Evolutionary conservation across 306 rosid genomes (phyloP), one percentile per base, ranked within the genome.

Genomic region (Acmispon strigosus): DNA sequence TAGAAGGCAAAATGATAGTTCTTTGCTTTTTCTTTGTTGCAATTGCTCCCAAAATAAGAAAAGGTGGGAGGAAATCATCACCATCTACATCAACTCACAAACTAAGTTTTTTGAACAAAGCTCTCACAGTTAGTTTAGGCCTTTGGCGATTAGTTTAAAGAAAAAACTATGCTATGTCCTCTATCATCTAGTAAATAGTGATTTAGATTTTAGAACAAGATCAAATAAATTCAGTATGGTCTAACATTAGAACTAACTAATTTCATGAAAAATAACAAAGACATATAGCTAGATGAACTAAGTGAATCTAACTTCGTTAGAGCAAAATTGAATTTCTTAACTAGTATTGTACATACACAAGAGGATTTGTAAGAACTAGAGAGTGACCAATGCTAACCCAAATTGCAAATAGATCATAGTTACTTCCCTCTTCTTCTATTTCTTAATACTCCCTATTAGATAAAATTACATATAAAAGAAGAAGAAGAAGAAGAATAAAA

Each of bases 1-100:
- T 74, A 13, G 58, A 57, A 74, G 80, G 69, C 69, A 74, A 74
- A 75, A 74, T 80, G 64, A 80, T 61, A 45, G 56, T 20, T 13
- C 68, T 69, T 55, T 68, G 13, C 12, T 9, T 69, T 55, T 68
- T 17, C 15, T 39, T 39, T 12, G 11, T 37, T 15, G 7, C 76
- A 51, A 53, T 66, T 61, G 49, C 78, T 53, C 69, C 53, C 76
- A 73, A 8, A 9, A 36, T 12, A 66, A 54, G 67, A 53, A 52
- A 74, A 60, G 70, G n/a, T 8, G 12, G 36, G 13, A 68, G 9
- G 27, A 68, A 59, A 48, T 39, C 6, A 39, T 60, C 69, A 60
- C 49, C n/a, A 34, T 19, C 49, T 16, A 29, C 20, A 49, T 39
- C 43, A 8, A 1, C 9, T 58, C 57, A 59, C 68, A 7, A 66